These are phyloP conservation scores for Serendipita sp. DNA, from an alignment of 768 basidiomycete genomes.

Conservation along the genomic window DNA sequence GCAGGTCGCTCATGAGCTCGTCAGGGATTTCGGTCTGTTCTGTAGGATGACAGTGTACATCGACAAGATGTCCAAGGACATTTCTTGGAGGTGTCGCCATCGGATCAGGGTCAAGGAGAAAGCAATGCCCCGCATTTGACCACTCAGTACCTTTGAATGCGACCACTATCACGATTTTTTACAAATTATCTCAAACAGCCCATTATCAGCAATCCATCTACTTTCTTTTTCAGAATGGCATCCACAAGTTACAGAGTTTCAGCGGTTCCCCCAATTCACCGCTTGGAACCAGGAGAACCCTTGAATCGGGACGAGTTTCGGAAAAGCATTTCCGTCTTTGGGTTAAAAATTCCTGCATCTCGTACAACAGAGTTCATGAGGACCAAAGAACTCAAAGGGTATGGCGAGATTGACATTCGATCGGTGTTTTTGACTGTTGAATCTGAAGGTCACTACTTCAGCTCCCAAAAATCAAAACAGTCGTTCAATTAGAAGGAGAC, in stretches of 20 bases:
- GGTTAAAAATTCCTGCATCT: conserved; percentile 41
- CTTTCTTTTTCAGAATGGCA: neutral
- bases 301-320: conserved; percentile 55
- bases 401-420: conserved; percentile 11
- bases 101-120: neutral
- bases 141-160: neutral
- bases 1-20: conserved; percentile 36
- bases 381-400: conserved; percentile 45
- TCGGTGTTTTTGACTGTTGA: conserved; percentile 6
- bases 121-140: neutral
- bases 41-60: conserved; percentile 88
- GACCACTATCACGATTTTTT: neutral
- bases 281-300: neutral
- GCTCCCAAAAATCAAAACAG: conserved; percentile 48
- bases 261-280: neutral
- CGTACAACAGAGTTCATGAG: conserved; percentile 42
- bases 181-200: neutral
- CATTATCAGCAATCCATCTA: neutral
- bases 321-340: conserved; percentile 50
- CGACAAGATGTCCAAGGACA: conserved; percentile 53
- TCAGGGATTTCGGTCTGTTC: conserved; percentile 38
- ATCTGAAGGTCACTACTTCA: conserved; percentile 39
- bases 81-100: conserved; percentile 9
- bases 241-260: neutral
- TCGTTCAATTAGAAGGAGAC: conserved; percentile 35